Evolutionary conservation across 192 early-diverging fungal genomes (phyloP).

Genomic region (Mortierella claussenii): DNA sequence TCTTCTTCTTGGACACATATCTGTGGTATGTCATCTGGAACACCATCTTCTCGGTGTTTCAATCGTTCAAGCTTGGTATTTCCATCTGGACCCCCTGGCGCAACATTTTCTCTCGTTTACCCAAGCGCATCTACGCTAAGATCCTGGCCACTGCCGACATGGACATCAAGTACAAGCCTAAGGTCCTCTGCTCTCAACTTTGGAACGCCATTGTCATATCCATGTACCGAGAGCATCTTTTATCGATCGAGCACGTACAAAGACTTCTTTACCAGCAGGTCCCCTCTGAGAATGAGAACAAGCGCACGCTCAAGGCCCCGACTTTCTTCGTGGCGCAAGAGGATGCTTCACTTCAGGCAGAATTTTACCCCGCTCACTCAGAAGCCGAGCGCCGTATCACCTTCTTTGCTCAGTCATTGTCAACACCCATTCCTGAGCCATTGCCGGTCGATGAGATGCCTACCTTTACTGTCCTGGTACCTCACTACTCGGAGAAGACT

Average conservation of each 20-base stretch:
- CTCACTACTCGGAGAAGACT: constrained; percentile 90
- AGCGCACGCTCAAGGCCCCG: constrained; percentile 75
- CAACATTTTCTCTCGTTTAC: constrained; percentile 79
- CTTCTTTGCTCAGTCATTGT: constrained; percentile 89
- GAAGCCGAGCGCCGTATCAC: constrained; percentile 87
- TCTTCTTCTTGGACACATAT: constrained; percentile 89
- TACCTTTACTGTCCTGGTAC: constrained; percentile 84
- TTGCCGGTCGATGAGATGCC: constrained; percentile 87
- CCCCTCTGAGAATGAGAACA: constrained; percentile 60
- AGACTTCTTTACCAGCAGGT: constrained; percentile 81
- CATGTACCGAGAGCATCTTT: constrained; percentile 84
- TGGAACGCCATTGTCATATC: constrained; percentile 89
- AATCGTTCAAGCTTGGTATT: constrained; percentile 80
- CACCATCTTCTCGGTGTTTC: constrained; percentile 80
- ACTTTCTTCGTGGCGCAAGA: constrained; percentile 83
- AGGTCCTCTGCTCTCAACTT: constrained; percentile 80
- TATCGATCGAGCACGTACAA: constrained; percentile 80
- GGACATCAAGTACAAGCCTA: constrained; percentile 82
- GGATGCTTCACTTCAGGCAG: constrained; percentile 73
- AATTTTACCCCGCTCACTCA: constrained; percentile 78
- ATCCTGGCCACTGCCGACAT: constrained; percentile 76
- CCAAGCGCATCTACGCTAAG: constrained; percentile 84
- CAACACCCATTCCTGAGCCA: constrained; percentile 82
- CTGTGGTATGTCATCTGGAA: constrained; percentile 92
- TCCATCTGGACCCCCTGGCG: constrained; percentile 88